Evolutionary conservation across 495 filamentous ascomycete genomes (phyloP), one percentile per base, ranked within the genome.

Genomic region (Lophiotrema nucula): DNA sequence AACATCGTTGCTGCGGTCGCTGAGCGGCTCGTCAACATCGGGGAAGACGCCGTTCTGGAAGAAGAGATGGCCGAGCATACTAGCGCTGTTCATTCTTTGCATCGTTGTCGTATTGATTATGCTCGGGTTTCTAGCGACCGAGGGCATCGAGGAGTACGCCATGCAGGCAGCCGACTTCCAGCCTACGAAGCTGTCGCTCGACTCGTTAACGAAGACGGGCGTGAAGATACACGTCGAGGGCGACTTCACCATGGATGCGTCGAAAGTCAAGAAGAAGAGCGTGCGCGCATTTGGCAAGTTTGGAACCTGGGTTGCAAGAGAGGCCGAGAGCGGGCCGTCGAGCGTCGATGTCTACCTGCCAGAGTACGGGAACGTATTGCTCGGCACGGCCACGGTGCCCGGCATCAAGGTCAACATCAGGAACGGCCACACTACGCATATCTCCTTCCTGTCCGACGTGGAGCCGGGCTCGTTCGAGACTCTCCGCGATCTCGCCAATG

Each of bases 401-500:
- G 77, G 82, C 2, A 76, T 97, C 49, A 82, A 80, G 41, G 76
- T 96, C 28, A 80, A 82, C 56, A 81, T 97, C 45, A 79, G 84
- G 50, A 88, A 93, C 69, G 87, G 89, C 22, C 80, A 87, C 62
- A 81, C 76, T 23, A 97, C 88, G 19, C 72, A 78, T 48, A 73
- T 97, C 28, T 88, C 96, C 60, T 85, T 97, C 57, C 69, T 92
- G 51, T 79, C 84, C 26, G 85, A 93, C 57, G 70, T 96, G 47
- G 70, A 78, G 22, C 85, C 89, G 16, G 89, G 88, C 27, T 83
- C 90, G 61, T 73, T 89, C n/a, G 83, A 88, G 56, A 86, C 83
- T 8, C 81, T 96, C 47, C 84, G 88, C 41, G 77, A 77, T n/a
- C 80, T 97, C 53, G 90, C 89, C 16, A 84, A 90, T 60, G 89